Base-by-base conservation (phyloP, 345 rosid species). In the Salix dunnii region DNA sequence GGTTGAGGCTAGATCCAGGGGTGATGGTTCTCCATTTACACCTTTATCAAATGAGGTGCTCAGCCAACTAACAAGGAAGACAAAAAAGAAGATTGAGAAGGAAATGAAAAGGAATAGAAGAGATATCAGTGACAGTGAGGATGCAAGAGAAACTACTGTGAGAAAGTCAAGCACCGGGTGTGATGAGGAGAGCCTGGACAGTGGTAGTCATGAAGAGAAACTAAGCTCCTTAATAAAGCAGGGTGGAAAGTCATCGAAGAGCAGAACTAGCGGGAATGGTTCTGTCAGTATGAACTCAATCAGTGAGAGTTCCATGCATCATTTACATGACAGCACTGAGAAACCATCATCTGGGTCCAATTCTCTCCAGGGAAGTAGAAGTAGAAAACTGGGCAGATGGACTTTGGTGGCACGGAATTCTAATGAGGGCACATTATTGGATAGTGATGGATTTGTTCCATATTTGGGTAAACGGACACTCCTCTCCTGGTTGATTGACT, bases 121-220 rank as follows among this genome's bases (percentile, higher is more conserved):
- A 66, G 73, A 77, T 40, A 71, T 27, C 65, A 46, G 55, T 30
- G 77, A 68, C 53, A 73, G 53, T 51, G 78, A 81, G 64, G 64
- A 69, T 53, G 76, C 74, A 53, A 65, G 72, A 25, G 79, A 71
- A 71, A 51, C 53, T 36, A 11, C 28, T 7, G 69, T 35, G 49
- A 77, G 74, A 74, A 81, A 46, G 33, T 69, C 78, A 21, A 74
- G 77, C n/a, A 70, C 62, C 13, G 53, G 72, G 65, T 38, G 23
- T 70, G 81, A 81, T 20, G 78, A 74, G 67, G 84, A 65, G 74
- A 81, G 81, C 72, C 42, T 74, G 68, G 75, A 77, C 35, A 89
- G 85, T 83, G 83, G 81, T 77, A 85, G 87, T 82, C 86, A 77
- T 74, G 96, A 91, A 84, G 91, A 90, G 85, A 96, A 89, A 86